phyloP scores from a whole-genome alignment of 2,329 filamentous ascomycete genomes.

The Lecanicillium sp. region DNA sequence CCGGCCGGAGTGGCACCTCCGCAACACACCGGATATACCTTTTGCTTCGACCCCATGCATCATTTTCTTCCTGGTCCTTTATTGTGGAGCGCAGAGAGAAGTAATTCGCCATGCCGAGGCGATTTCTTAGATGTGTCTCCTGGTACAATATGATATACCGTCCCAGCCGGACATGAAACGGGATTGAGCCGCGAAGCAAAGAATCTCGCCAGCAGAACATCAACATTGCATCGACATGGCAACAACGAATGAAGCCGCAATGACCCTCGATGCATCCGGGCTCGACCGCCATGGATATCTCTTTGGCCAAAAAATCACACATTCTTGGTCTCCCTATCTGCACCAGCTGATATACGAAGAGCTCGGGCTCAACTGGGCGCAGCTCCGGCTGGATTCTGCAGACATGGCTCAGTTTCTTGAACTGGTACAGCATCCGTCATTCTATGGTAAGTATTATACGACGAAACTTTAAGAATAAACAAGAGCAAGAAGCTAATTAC shows the following conservation, averaged over 20 bases:
- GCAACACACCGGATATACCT: too few species aligned
- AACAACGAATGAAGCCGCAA: neutral
- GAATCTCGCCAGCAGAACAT: neutral
- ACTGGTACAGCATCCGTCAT: constrained; percentile 48
- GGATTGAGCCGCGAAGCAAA: too few species aligned
- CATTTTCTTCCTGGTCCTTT: too few species aligned
- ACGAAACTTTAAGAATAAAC: too few species aligned
- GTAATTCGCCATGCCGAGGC: too few species aligned
- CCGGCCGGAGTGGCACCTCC: too few species aligned
- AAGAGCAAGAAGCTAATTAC: neutral
- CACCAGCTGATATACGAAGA: constrained; percentile 46
- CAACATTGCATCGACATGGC: neutral
- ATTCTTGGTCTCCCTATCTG: constrained; percentile 47
- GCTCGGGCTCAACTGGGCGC: constrained; percentile 42
- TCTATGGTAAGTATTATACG: constrained; percentile 44
- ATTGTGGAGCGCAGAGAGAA: too few species aligned
- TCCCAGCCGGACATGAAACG: too few species aligned
- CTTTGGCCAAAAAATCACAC: constrained; percentile 48
- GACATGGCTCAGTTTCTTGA: constrained; percentile 40
- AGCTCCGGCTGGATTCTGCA: constrained; percentile 44
- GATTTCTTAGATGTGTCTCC: too few species aligned
- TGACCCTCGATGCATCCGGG: constrained; percentile 12
- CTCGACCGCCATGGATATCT: constrained; percentile 44
- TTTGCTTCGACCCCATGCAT: too few species aligned
- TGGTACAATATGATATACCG: too few species aligned